Evolutionary conservation across 148 eudicot species (phyloP).

Genomic region (Limonium bicolor): DNA sequence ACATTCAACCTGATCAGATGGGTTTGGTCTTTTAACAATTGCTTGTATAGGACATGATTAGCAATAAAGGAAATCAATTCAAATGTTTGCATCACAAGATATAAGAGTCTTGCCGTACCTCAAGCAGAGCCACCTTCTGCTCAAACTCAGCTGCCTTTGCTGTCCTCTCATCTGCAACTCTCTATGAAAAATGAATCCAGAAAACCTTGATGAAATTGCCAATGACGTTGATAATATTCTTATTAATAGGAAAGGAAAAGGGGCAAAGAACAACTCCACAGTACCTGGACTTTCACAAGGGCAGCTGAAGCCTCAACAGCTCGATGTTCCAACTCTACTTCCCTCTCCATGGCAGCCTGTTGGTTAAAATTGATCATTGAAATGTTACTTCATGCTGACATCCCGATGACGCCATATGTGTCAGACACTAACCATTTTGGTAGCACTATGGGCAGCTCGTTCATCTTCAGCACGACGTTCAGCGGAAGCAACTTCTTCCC

Average conservation of each 20-base stretch:
- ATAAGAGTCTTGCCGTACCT: constrained; percentile 42
- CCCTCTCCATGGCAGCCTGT: constrained; percentile 97
- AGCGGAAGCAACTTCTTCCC: constrained; percentile 83
- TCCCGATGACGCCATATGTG: too few species aligned
- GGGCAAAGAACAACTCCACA: constrained; percentile 3
- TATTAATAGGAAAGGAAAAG: background rate
- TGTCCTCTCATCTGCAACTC: constrained; percentile 90
- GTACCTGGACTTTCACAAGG: constrained; percentile 87
- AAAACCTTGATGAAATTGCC: constrained; percentile 5
- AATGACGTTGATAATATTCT: background rate
- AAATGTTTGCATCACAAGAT: background rate
- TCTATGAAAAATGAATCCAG: constrained; percentile 30
- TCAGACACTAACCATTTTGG: constrained; percentile 50
- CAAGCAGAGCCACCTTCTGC: constrained; percentile 89
- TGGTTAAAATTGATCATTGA: too few species aligned
- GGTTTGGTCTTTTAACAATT: too few species aligned
- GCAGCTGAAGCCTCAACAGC: constrained; percentile 89
- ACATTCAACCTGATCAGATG: constrained; percentile 66
- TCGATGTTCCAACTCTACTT: constrained; percentile 91
- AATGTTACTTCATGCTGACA: too few species aligned
- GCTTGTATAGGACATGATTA: too few species aligned
- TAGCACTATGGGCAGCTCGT: constrained; percentile 84
- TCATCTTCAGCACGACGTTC: constrained; percentile 96
- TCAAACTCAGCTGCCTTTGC: constrained; percentile 82
- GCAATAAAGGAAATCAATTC: too few species aligned